Evolutionary conservation across 2,329 filamentous ascomycete species (phyloP), one percentile per base, ranked within the genome.

Genomic region (Colletotrichum phormii): DNA sequence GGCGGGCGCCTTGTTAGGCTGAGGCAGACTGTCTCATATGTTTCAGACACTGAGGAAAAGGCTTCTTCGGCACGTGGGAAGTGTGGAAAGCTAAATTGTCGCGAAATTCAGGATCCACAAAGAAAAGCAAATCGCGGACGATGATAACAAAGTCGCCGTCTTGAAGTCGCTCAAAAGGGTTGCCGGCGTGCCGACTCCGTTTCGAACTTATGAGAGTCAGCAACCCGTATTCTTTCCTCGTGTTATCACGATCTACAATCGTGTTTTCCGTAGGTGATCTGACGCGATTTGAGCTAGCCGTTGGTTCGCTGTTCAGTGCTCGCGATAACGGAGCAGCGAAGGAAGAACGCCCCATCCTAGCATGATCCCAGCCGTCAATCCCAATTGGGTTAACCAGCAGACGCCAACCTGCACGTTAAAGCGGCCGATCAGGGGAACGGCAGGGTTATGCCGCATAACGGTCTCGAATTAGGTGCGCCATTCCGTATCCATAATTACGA

Each of bases 401-500:
- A 72, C 58, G 65, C 65, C 70, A 64, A 55, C 15, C 54, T 69
- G 60, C 65, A 72, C 33, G 59, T 70, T 57, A 59, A 60, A 58
- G 65, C 46, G 60, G 57, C 42, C 12, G 46, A 22, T 60, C 65
- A 72, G 70, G 64, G 64, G 64, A 42, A 59, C 65, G 26, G 46
- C 70, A 72, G 70, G 70, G 70, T 64, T 64, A 31, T 57, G 66
- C 65, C 22, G 70, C 70, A 72, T 70, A 24, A 60, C 4, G 29
- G 60, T 35, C 26, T 59, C 26, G 70, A 61, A 64, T 72, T 72
- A 53, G 60, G 42, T 64, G 54, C 26, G 58, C 57, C 51, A 37
- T 64, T 60, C 31, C n/a, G 33, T 51, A 70, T 70, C 70, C 70
- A 64, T 72, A 70, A 72, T 70, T 72, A 72, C 70, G 70, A 72